Evolutionary conservation across 176 grass and related monocot genomes (phyloP), one percentile per base, ranked within the genome.

Genomic region (Stipa capillata): DNA sequence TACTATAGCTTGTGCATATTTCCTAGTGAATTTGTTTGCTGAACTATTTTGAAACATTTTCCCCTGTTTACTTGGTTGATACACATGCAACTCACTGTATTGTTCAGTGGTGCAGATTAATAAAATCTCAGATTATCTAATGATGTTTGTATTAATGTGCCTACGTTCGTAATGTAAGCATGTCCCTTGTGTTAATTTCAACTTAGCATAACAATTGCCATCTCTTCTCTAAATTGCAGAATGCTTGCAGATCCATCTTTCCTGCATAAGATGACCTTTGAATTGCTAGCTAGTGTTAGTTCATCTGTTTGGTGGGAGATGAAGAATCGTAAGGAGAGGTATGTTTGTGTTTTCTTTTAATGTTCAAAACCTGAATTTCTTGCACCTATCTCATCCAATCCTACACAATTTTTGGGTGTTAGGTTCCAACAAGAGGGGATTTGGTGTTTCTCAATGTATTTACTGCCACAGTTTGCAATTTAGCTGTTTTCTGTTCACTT

Each of bases 361-460:
- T 47, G 55, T 59, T 11, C 9, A 42, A 4, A 32, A 14, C 7
- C 42, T 6, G 14, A 64, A 63, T 25, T 39, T 52, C 41, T 41
- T 54, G 42, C 35, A 47, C 42, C 80, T 67, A 65, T 64, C 48
- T 64, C 44, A 61, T 62, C 14, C 13, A 36, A 65, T 52, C 76
- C 15, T 73, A 23, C 56, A 57, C 84, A 9, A 76, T 83, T 78
- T n/a, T 60, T n/a, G 67, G 56, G 24, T 16, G 41, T 47, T 67
- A 93, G 91, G 81, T 87, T 93, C 51, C 89, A 93, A 81, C 72
- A 93, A 78, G 91, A 93, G 73, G 76, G 87, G 84, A 93, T 82
- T 76, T 93, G 77, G 91, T 87, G 51, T 53, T 93, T 21, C 79
- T 89, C 50, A 93, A 90, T 84, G 88, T 90, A 68, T 60, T 93